These are phyloP conservation scores for Argentina anserina DNA, from an alignment of 306 rosid species.

Conservation along the genomic window DNA sequence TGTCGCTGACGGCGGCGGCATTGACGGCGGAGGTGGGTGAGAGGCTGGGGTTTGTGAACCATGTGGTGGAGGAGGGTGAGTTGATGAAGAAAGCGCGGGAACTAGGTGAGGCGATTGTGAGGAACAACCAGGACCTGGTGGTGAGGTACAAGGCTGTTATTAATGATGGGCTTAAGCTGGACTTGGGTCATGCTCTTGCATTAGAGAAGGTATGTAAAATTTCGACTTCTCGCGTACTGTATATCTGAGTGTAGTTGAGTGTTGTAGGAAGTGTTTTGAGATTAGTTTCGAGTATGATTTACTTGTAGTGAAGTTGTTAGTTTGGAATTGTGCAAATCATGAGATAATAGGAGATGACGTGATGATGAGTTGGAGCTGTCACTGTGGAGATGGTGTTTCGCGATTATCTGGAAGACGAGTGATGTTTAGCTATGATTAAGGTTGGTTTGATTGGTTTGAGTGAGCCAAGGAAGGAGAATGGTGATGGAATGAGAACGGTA, in stretches of 20 bases:
- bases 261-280: too few relatives aligned
- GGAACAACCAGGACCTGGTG: conserved; percentile 72
- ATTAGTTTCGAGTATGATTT: too few relatives aligned
- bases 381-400: not conserved
- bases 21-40: conserved; percentile 76
- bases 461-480: not conserved
- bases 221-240: not conserved
- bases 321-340: not conserved
- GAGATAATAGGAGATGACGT: not conserved
- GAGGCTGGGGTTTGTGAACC: conserved; percentile 74
- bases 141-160: conserved; percentile 76
- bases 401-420: not conserved
- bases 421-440: not conserved
- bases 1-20: conserved; percentile 78
- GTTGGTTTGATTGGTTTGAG: not conserved
- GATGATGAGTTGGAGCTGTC: not conserved
- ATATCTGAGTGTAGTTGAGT: too few relatives aligned
- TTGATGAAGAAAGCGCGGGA: conserved; percentile 71
- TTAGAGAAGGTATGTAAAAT: conserved; percentile 62
- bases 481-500: not conserved
- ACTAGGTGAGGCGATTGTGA: conserved; percentile 56
- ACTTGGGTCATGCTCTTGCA: conserved; percentile 64
- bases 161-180: conserved; percentile 80
- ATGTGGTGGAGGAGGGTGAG: conserved; percentile 72
- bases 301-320: not conserved